Evolutionary conservation across 1,139 yeast genomes (phyloP), one percentile per base, ranked within the genome.

Genomic region (Geotrichum phurueaensis): DNA sequence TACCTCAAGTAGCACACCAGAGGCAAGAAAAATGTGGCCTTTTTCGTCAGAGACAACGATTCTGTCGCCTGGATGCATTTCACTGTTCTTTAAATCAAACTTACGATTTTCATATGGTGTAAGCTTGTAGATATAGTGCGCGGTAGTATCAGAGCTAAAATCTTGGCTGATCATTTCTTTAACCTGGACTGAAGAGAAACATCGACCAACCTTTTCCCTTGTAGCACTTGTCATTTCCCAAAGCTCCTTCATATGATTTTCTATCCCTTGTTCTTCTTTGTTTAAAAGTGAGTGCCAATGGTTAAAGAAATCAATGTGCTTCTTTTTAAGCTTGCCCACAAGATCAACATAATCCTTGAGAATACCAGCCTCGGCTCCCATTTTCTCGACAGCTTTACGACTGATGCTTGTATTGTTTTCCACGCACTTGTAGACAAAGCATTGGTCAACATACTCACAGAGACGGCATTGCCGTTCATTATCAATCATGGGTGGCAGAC

Each of bases 211-310:
- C 3, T 70, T 69, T 70, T 89, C 96, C 59, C 96, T 78, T 48
- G 80, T 81, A 10, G 77, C 72, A 2, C 91, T 81, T 1, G 86
- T 76, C 67, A 83, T 72, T 18, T 85, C 76, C 94, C 94, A 92
- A 31, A 91, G 73, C 56, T 88, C 90, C 60, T 82, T 81, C 60
- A 81, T 81, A 56, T 82, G 72, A 54, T 79, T 77, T 43, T 78
- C 78, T 64, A 83, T 71, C 2, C 85, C 77, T 4, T 84, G 79
- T 68, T 89, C 96, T 70, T 92, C 98, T 65, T 84, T 81, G 0
- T 87, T 81, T n/a, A 94, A 76, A 13, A 91, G 72, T 10, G 75
- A 74, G 68, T 88, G 89, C 96, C 97, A 94, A 60, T 85, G 81
- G 43, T 77, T 76, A 71, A 84, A 87, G 70, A 88, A 94, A 1